Conservation (phyloP, 129 eudicot genomes). For the Flaveria sonorensis region DNA sequence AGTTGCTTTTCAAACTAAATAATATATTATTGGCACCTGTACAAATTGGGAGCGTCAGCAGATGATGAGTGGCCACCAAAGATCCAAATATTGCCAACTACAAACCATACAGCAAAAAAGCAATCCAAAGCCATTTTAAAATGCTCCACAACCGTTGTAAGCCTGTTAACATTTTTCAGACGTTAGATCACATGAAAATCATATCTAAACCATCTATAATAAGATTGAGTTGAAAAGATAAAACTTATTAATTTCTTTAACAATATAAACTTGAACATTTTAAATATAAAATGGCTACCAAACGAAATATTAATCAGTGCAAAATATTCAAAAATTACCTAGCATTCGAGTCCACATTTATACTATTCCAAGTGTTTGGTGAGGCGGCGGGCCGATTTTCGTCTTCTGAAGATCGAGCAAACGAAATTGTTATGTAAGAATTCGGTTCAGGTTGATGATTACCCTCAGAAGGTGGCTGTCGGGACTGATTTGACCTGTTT, state of each 20-base stretch:
- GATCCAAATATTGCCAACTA: slow-evolving; percentile 77
- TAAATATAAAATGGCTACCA: neutral
- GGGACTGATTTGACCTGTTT: slow-evolving; percentile 35
- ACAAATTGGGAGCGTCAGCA: slow-evolving; percentile 76
- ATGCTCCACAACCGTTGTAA: slow-evolving; percentile 55
- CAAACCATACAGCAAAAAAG: slow-evolving; percentile 88
- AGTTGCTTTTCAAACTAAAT: neutral
- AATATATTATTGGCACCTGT: slow-evolving; percentile 44
- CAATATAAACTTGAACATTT: too few relatives aligned
- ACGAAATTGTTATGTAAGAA: slow-evolving; percentile 64
- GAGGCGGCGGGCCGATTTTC: slow-evolving; percentile 44
- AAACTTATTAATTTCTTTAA: too few relatives aligned
- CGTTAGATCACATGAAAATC: neutral
- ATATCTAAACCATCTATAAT: neutral
- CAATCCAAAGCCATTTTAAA: slow-evolving; percentile 79
- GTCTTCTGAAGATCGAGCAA: slow-evolving; percentile 55
- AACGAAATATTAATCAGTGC: neutral
- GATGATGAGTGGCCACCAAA: slow-evolving; percentile 80
- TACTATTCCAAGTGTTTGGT: slow-evolving; percentile 40
- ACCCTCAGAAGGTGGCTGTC: slow-evolving; percentile 43
- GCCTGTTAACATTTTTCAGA: slow-evolving; percentile 33
- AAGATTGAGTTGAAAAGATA: neutral
- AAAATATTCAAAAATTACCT: slow-evolving; percentile 42
- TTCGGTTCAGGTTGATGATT: slow-evolving; percentile 48
- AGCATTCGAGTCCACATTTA: slow-evolving; percentile 32